A percentile compares a stretch with the other conserved stretches of the same genome.
These are phyloP conservation scores for Xylaria sp. DNA, from an alignment of 2,329 filamentous ascomycete genomes.

Conservation along the genomic window DNA sequence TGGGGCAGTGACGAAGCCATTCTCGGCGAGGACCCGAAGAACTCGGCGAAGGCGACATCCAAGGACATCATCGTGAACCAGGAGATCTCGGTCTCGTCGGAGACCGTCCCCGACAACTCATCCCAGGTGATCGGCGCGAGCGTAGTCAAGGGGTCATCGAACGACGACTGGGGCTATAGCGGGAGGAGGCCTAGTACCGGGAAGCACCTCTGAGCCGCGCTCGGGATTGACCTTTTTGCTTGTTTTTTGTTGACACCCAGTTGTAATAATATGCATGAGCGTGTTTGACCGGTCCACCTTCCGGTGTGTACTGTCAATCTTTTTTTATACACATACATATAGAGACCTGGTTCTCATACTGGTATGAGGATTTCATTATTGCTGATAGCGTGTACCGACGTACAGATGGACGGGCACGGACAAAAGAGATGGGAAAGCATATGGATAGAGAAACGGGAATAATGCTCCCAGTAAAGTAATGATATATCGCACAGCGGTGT, in stretches of 20 bases:
- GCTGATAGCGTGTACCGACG: not conserved
- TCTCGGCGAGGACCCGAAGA: not conserved
- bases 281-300: too few relatives aligned
- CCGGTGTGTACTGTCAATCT: too few relatives aligned
- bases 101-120: not conserved
- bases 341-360: not conserved
- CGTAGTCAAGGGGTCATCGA: not conserved
- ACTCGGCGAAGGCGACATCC: not conserved
- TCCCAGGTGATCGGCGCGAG: not conserved
- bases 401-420: too few relatives aligned
- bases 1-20: conserved; percentile 26
- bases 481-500: too few relatives aligned
- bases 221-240: too few relatives aligned
- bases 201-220: not conserved
- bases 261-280: too few relatives aligned
- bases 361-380: not conserved
- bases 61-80: not conserved
- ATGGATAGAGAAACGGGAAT: too few relatives aligned
- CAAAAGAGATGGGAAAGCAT: too few relatives aligned
- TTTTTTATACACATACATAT: not conserved
- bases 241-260: too few relatives aligned
- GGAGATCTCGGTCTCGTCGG: not conserved
- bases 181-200: not conserved
- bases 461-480: too few relatives aligned
- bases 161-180: not conserved